Base-by-base conservation (phyloP, 1,284 basidiomycete species). In the Rhodofomes roseus region DNA sequence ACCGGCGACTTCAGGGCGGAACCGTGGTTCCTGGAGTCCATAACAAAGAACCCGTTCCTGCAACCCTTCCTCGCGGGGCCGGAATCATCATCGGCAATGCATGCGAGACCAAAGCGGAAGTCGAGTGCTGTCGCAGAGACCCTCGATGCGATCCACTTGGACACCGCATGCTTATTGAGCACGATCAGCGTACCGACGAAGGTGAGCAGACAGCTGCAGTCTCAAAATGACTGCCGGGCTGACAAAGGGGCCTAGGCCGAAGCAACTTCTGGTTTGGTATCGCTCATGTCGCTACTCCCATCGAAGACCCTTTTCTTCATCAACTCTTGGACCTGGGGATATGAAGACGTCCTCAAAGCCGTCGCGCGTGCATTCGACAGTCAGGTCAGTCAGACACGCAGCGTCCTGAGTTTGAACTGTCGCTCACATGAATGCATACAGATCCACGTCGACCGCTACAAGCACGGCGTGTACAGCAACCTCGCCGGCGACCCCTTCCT, bases 1-100 rank as follows among this genome's bases (percentile, higher is more conserved):
- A 98, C 95, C 0, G 96, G 96, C 20, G 96, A 98, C 73, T 81
- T 98, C 56, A 84, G 96, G 44, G 93, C 92, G 0, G 96, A 98
- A 70, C 79, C 83, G 0, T 86, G 85, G 78, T 92, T 92, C 68
- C 72, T 96, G 36, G 80, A 90, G 4, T 79, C 80, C 1, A 72
- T 98, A 1, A 76, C 73, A 18, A 80, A 83, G 8, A 89, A 92
- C 65, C 88, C 90, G 0, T 81, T 81, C 59, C 75, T 97, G 11
- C 83, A 87, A 62, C 81, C 83, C 11, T 97, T 92, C 64, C 69
- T 95, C 5, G 79, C 80, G 0, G 27, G n/a, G 11, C 58, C 53
- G 14, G 46, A 48, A 2, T 3, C 9, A 12, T 14, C n/a, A 5
- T 69, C 72, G n/a, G 20, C 4, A 40, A 16, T 4, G 22, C 16